Conservation (phyloP, 225 moss, liverwort and hornwort genomes). For the Sphagnum contortum region DNA sequence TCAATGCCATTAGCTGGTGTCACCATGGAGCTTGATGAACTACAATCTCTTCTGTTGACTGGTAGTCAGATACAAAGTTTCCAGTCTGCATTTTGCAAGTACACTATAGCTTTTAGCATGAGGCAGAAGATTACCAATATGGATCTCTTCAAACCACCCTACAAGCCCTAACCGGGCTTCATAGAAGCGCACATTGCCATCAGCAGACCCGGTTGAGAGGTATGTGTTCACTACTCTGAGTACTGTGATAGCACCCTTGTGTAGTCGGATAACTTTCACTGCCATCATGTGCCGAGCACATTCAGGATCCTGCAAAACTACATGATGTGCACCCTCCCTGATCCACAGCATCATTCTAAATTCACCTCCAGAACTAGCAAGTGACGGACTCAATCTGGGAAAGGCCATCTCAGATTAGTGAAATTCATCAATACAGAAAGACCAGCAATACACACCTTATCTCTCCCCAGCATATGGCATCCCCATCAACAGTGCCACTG, state of each 20-base stretch:
- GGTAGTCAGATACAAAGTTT: too few species aligned
- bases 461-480: constrained; percentile 47
- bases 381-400: too few species aligned
- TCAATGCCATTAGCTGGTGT: neutral
- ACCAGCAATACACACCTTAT: constrained; percentile 13
- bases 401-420: too few species aligned
- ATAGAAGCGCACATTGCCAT: constrained; percentile 41
- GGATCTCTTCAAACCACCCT: constrained; percentile 50
- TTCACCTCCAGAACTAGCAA: too few species aligned
- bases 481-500: constrained; percentile 46
- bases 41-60: too few species aligned
- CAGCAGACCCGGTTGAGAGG: constrained; percentile 35
- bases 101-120: too few species aligned
- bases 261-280: constrained; percentile 37
- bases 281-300: constrained; percentile 34
- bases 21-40: neutral
- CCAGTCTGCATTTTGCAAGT: too few species aligned
- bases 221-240: constrained; percentile 25
- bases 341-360: neutral
- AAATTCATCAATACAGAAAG: too few species aligned
- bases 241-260: constrained; percentile 32
- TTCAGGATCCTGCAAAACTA: neutral
- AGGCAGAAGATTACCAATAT: constrained; percentile 22
- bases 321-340: neutral
- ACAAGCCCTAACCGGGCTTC: constrained; percentile 46